Conservation (phyloP, 2,329 filamentous ascomycete species). For the Dactylellina parvicollis region DNA sequence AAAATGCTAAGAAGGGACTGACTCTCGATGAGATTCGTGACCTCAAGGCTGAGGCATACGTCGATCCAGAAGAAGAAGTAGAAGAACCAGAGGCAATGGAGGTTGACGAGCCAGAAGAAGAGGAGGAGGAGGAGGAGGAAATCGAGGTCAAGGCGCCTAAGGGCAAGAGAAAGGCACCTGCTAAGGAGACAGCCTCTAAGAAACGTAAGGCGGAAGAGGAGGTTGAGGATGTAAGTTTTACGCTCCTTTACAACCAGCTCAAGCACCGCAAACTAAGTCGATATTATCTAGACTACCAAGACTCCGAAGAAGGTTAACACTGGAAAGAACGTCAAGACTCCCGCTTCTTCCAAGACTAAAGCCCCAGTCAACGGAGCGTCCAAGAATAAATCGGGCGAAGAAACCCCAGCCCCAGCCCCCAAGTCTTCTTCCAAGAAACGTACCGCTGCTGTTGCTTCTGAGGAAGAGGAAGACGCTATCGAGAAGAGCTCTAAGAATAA, state of each 20-base stretch:
- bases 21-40: slow-evolving; percentile 84
- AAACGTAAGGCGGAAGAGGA: slow-evolving; percentile 74
- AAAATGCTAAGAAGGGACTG: slow-evolving; percentile 80
- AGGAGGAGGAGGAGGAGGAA: slow-evolving; percentile 62
- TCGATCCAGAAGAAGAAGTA: slow-evolving; percentile 56
- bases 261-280: slow-evolving; percentile 59
- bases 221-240: slow-evolving; percentile 72
- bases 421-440: slow-evolving; percentile 54
- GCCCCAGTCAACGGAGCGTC: slow-evolving; percentile 57
- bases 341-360: slow-evolving; percentile 59
- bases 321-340: slow-evolving; percentile 60
- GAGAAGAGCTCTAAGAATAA: slow-evolving; percentile 60
- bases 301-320: slow-evolving; percentile 70
- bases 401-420: slow-evolving; percentile 60
- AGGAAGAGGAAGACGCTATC: slow-evolving; percentile 38
- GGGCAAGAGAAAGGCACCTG: slow-evolving; percentile 68
- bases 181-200: slow-evolving; percentile 62
- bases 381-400: slow-evolving; percentile 64
- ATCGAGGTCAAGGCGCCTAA: slow-evolving; percentile 72
- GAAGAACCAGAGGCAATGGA: slow-evolving; percentile 55
- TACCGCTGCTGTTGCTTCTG: slow-evolving; percentile 44
- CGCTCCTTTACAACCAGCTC: neutral
- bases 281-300: slow-evolving; percentile 74
- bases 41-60: slow-evolving; percentile 71
- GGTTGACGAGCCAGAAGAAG: slow-evolving; percentile 61